A percentile compares a stretch with the other conserved stretches of the same genome.
These are phyloP conservation scores for Geranium brycei DNA, from an alignment of 345 rosid species.

Conservation along the genomic window DNA sequence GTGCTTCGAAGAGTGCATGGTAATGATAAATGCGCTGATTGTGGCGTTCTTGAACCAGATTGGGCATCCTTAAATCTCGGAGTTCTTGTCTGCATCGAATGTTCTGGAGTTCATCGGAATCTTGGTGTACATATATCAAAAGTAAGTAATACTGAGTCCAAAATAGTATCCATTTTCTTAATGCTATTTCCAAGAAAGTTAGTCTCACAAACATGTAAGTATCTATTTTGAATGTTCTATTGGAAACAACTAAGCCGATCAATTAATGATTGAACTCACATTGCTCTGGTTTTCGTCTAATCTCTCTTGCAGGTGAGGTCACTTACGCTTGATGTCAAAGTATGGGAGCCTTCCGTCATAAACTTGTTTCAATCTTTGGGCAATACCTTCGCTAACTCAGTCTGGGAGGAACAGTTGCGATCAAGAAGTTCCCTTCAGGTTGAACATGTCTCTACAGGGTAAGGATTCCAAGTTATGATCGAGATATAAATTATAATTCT, in stretches of 20 bases:
- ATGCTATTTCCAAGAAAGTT: not conserved
- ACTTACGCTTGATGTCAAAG: constrained; percentile 92
- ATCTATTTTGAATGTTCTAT: not conserved
- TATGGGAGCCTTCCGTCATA: constrained; percentile 97
- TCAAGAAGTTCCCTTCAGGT: constrained; percentile 64
- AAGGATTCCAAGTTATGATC: constrained; percentile 14
- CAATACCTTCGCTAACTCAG: constrained; percentile 77
- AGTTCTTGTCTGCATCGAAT: constrained; percentile 93
- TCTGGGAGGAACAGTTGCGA: constrained; percentile 94
- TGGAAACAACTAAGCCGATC: not conserved
- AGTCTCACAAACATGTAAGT: too few relatives aligned
- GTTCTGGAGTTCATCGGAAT: constrained; percentile 99
- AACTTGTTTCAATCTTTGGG: constrained; percentile 92
- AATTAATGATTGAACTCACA: too few relatives aligned
- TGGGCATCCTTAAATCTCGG: constrained; percentile 99
- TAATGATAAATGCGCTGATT: constrained; percentile 96
- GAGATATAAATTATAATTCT: not conserved
- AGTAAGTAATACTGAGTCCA: constrained; percentile 25
- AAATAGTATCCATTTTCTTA: not conserved
- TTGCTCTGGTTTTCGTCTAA: constrained; percentile 4
- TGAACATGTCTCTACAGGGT: constrained; percentile 52
- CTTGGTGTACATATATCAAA: constrained; percentile 97
- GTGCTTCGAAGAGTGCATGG: constrained; percentile 66
- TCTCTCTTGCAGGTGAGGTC: constrained; percentile 69
- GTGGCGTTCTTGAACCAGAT: constrained; percentile 96